Conservation (phyloP, 495 filamentous ascomycete genomes). For the Daldinia caldariorum region DNA sequence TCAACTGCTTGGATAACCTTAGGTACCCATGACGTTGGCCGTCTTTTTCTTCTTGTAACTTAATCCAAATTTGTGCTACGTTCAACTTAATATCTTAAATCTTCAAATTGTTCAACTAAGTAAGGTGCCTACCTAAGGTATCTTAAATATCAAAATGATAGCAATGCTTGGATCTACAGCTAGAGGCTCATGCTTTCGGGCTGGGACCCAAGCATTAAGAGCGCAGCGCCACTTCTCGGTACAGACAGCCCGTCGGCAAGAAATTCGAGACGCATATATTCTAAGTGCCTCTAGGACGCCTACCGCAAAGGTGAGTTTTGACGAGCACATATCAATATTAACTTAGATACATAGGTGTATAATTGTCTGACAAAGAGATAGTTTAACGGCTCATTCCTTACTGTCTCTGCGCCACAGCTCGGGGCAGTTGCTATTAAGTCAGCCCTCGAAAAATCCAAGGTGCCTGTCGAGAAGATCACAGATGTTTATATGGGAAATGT, state of each 20-base stretch:
- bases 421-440: slow-evolving; percentile 90
- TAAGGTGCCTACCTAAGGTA: too few species aligned
- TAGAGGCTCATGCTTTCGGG: slow-evolving; percentile 25
- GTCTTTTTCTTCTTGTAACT: background rate
- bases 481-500: slow-evolving; percentile 99
- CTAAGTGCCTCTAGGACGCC: slow-evolving; percentile 87
- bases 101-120: background rate
- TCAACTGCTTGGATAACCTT: background rate
- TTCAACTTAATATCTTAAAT: background rate
- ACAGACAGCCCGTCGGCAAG: slow-evolving; percentile 65
- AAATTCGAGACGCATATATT: slow-evolving; percentile 91
- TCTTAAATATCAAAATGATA: slow-evolving; percentile 19
- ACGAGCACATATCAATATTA: background rate
- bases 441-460: slow-evolving; percentile 80
- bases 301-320: slow-evolving; percentile 74
- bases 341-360: too few species aligned
- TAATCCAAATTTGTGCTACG: background rate
- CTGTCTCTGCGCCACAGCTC: slow-evolving; percentile 83
- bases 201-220: slow-evolving; percentile 29
- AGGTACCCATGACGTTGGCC: background rate
- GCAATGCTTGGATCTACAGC: slow-evolving; percentile 19
- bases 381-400: slow-evolving; percentile 92
- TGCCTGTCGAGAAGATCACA: slow-evolving; percentile 79
- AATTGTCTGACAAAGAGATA: slow-evolving; percentile 53
- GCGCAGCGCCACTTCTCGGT: slow-evolving; percentile 73